phyloP scores from a whole-genome alignment of 78 protist species.

The Dictyostelium intermedium region DNA sequence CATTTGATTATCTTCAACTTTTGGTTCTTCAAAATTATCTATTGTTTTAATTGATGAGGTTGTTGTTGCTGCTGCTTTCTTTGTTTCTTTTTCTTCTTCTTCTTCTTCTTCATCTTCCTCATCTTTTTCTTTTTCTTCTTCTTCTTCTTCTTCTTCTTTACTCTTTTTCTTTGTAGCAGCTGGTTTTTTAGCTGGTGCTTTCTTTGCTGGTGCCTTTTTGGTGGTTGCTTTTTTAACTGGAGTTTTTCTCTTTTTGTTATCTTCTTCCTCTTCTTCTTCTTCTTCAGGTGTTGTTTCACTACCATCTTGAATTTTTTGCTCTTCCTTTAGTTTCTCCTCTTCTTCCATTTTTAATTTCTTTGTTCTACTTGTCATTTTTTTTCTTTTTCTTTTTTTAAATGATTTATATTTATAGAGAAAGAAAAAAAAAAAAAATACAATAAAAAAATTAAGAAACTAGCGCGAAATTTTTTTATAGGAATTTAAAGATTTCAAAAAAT shows the following conservation, averaged over 20 bases:
- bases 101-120: conserved; percentile 7
- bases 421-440: neutral
- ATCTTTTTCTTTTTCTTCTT: conserved; percentile 2
- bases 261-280: neutral
- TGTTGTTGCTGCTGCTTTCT: neutral
- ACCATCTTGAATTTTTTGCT: neutral
- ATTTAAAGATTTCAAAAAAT: neutral
- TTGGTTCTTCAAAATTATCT: neutral
- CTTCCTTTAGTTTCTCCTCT: neutral
- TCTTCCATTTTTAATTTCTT: conserved; percentile 3
- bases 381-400: neutral
- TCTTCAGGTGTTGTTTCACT: neutral
- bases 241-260: neutral
- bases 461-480: neutral
- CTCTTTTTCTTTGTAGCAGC: neutral
- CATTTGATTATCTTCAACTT: conserved; percentile 13
- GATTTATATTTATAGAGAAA: neutral
- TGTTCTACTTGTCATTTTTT: neutral
- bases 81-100: conserved; percentile 4
- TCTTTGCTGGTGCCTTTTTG: neutral
- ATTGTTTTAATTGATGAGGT: neutral
- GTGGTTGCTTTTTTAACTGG: neutral
- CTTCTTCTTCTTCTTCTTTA: conserved; percentile 31
- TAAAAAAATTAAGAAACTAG: neutral
- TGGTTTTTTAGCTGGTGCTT: neutral